Evolutionary conservation across 305 asterid genomes (phyloP), one percentile per base, ranked within the genome.

Genomic region (Fraxinus angustifolia): DNA sequence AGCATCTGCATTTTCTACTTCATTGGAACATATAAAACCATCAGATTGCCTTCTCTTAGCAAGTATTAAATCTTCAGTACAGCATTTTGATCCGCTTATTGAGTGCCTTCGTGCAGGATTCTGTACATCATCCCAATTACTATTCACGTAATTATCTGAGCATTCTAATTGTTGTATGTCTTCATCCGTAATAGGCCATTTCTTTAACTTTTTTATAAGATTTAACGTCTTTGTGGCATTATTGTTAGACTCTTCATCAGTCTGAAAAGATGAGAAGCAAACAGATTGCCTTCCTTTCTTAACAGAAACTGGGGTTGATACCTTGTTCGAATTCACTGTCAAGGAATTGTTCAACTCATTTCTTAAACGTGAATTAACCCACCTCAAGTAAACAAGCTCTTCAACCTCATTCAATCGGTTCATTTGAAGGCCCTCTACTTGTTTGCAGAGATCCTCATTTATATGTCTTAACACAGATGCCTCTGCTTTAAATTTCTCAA

Each of bases 351-450:
- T 92, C 65, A 93, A 78, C 79, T 95, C 98, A 34, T 90, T 90
- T 78, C 97, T 83, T 71, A 93, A 88, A 85, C 98, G 91, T 1
- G 99, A 93, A 73, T 95, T 93, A 23, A 93, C 95, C 99, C 99
- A 95, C 85, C 90, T 87, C 81, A 95, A 88, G 86, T 95, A 95
- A 78, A 90, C 97, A 45, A 95, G 95, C 89, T 93, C 99, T 87
- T 95, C 99, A 16, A 91, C 99, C 85, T 95, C 99, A 83, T 90
- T 93, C 91, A 95, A 85, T 53, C 97, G 76, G 87, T 91, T 93
- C 88, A 93, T 85, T 82, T 95, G 99, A 84, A 95, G 98, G 74
- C 94, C 94, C 85, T 95, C 99, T 77, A 95, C 99, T 90, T 94
- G 98, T 83, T 94, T 94, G 87, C 95, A 86, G 21, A 94, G 92